A percentile compares a stretch with the other conserved stretches of the same genome.
phyloP scores from a whole-genome alignment of 2,329 filamentous ascomycete genomes.

The Fusarium xyrophilum region DNA sequence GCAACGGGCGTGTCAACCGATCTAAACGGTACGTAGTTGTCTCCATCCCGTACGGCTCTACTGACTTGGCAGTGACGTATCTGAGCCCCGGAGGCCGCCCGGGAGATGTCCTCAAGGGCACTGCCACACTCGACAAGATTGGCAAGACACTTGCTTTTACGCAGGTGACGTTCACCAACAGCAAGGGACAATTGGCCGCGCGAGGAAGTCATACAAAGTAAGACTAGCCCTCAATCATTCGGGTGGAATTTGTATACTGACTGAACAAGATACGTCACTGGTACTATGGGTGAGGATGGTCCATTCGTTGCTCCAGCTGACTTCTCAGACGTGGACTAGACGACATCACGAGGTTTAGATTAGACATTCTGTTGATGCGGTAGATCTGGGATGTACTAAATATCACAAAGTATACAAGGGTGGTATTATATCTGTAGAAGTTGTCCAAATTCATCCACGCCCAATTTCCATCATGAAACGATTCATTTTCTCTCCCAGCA shows the following conservation, averaged over 20 bases:
- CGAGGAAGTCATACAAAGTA: constrained; percentile 72
- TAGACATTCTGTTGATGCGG: neutral
- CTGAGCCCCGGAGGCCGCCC: constrained; percentile 63
- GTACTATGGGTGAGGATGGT: constrained; percentile 48
- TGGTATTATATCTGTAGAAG: constrained; percentile 31
- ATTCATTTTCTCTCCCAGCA: neutral
- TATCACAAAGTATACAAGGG: constrained; percentile 14
- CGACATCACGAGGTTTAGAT: neutral
- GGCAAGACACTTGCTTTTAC: constrained; percentile 71
- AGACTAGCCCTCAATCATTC: constrained; percentile 12
- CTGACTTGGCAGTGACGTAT: constrained; percentile 62
- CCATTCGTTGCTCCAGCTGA: constrained; percentile 49
- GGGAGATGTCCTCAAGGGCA: constrained; percentile 63
- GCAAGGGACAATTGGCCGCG: constrained; percentile 65
- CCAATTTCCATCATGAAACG: neutral
- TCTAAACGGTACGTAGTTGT: constrained; percentile 58
- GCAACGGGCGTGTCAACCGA: constrained; percentile 71
- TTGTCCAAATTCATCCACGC: neutral
- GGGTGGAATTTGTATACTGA: neutral
- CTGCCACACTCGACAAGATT: constrained; percentile 68
- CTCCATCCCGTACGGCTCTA: fast-evolving
- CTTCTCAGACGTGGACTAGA: constrained; percentile 47
- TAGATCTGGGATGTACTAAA: neutral
- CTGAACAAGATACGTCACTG: constrained; percentile 50
- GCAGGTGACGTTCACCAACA: constrained; percentile 64